Evolutionary conservation across 805 yeast genomes (phyloP), one percentile per base, ranked within the genome.

Genomic region (Candida wancherniae): DNA sequence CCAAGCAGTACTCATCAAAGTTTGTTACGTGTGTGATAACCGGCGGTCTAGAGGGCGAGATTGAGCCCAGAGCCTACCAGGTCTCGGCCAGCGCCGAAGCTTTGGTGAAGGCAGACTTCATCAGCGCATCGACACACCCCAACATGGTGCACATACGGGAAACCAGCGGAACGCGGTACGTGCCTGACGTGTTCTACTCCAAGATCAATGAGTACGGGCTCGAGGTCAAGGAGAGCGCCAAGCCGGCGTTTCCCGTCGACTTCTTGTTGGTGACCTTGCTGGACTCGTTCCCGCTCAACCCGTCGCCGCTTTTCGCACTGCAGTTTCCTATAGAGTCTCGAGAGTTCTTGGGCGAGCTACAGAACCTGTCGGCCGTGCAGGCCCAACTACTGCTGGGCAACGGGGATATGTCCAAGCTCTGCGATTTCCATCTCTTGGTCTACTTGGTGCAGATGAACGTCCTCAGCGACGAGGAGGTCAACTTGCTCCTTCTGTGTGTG

Each of bases 21-120:
- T 92, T 86, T 53, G 90, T 88, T 12, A 90, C 97, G 1, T 88
- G 97, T 61, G 90, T 87, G 14, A 70, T 92, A 3, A 75, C 94
- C 1, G 99, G 99, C n/a, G 94, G 94, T 42, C 52, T 69, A 9
- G 60, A 76, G 28, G 92, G 94, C 14, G 95, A 90, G 40, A 90
- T 92, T 50, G 98, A 90, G 50, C 83, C 94, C 3, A 67, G 83
- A 11, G 75, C 94, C 22, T 92, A 88, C 57, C 99, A 92, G 57
- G 95, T 86, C 0, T 80, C 94, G 4, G 77, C 77, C 19, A 71
- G 78, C 36, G 95, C 95, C 0, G 97, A 92, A 58, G 94, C 86
- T 0, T 66, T 92, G 50, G 86, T 85, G 0, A 71, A 73, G 28
- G 95, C 97, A 0, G 95, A 84, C 48, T 73, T 90, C 42, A 77